phyloP scores from a whole-genome alignment of 306 rosid genomes.

The Vigna trinervia region DNA sequence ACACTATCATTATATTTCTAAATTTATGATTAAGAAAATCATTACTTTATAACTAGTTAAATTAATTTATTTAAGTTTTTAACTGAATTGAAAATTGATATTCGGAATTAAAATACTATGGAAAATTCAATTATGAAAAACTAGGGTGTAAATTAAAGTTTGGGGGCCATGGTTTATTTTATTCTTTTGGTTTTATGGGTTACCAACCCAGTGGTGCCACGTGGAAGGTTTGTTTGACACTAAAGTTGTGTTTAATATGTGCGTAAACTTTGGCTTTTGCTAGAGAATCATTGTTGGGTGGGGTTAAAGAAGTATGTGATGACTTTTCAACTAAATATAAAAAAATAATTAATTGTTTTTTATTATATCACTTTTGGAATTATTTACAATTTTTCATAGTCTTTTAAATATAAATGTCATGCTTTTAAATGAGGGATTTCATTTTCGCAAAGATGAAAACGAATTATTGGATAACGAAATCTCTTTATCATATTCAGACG shows the following conservation, averaged over 20 bases:
- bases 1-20: background rate
- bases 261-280: slow-evolving; percentile 43
- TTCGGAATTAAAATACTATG: no score
- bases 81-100: background rate
- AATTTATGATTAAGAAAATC: background rate
- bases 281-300: slow-evolving; percentile 3
- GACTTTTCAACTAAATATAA: background rate
- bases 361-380: background rate
- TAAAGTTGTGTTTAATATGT: slow-evolving; percentile 32
- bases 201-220: slow-evolving; percentile 29
- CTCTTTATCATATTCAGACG: background rate
- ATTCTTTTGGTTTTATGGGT: background rate
- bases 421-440: background rate
- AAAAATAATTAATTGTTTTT: background rate
- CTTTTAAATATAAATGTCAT: background rate
- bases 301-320: slow-evolving; percentile 22
- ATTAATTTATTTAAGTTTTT: background rate
- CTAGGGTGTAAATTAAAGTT: background rate
- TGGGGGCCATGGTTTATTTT: background rate
- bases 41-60: background rate
- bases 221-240: slow-evolving; percentile 30
- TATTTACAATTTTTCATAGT: background rate
- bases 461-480: background rate
- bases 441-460: background rate
- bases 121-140: background rate